Percentiles rank a stretch among this genome's conserved stretches.
phyloP scores from a whole-genome alignment of 805 yeast genomes.

The Ogataea nakhonphanomensis region DNA sequence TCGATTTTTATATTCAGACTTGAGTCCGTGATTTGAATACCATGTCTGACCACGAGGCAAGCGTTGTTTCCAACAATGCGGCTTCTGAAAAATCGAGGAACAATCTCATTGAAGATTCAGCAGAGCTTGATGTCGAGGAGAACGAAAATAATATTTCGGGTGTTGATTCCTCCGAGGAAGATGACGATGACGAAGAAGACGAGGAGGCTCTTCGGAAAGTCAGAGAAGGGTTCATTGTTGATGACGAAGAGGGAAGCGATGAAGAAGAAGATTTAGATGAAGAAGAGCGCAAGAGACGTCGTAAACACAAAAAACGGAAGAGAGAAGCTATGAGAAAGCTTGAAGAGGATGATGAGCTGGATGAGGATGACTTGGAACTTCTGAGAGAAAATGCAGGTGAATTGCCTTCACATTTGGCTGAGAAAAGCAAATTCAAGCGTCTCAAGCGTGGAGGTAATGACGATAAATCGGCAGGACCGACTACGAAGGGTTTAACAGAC shows the following conservation, averaged over 20 bases:
- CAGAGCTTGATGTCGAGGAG: slow-evolving; percentile 30
- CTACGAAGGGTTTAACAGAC: slow-evolving; percentile 48
- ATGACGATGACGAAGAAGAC: slow-evolving; percentile 80
- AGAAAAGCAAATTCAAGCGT: slow-evolving; percentile 64
- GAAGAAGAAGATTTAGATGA: slow-evolving; percentile 31
- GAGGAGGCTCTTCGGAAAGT: slow-evolving; percentile 83
- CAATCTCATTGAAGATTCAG: slow-evolving; percentile 26
- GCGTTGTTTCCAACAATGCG: slow-evolving; percentile 1
- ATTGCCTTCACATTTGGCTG: slow-evolving; percentile 38
- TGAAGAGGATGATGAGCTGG: slow-evolving; percentile 64
- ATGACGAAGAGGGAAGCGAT: slow-evolving; percentile 70
- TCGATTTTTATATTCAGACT: not conserved
- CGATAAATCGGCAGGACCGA: slow-evolving; percentile 25
- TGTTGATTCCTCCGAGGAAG: slow-evolving; percentile 83
- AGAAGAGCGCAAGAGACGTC: slow-evolving; percentile 32
- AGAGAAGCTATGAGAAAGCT: slow-evolving; percentile 29
- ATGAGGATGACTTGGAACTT: slow-evolving; percentile 92
- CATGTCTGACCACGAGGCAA: slow-evolving; percentile 22
- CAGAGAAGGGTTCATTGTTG: slow-evolving; percentile 91
- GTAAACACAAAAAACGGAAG: slow-evolving; percentile 39
- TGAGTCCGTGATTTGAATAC: not conserved
- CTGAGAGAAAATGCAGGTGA: slow-evolving; percentile 88
- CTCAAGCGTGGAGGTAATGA: slow-evolving; percentile 68
- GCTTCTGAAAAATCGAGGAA: not conserved
- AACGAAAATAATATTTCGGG: slow-evolving; percentile 33